phyloP scores from a whole-genome alignment of 306 rosid species.

The Medicago ruthenica region DNA sequence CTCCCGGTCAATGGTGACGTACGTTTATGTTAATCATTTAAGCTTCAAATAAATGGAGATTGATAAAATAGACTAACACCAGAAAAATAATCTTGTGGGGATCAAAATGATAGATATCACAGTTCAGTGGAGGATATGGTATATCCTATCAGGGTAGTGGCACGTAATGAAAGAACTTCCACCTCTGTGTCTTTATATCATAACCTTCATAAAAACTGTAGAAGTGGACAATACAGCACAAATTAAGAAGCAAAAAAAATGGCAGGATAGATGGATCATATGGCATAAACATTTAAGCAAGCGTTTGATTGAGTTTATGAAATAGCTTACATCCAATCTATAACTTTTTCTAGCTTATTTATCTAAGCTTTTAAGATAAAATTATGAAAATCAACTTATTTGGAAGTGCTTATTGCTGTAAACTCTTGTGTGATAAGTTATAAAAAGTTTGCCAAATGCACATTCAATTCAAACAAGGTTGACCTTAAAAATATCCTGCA shows the following conservation, averaged over 20 bases:
- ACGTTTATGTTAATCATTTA: no score
- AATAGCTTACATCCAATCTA: not conserved
- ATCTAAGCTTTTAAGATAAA: not conserved
- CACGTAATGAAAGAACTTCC: not conserved
- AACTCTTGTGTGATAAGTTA: not conserved
- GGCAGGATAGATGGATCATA: not conserved
- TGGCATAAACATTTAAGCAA: not conserved
- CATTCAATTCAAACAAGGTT: conserved; percentile 4
- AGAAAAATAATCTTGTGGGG: not conserved
- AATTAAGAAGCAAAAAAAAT: not conserved
- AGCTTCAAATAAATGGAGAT: not conserved
- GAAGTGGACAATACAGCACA: not conserved
- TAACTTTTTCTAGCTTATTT: not conserved
- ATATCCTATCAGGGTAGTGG: no score
- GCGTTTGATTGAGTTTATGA: not conserved
- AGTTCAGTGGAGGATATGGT: not conserved
- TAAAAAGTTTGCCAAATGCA: not conserved
- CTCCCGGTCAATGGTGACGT: no score
- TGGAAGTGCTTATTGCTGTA: not conserved
- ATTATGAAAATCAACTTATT: not conserved
- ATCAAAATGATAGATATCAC: not conserved
- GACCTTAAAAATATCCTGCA: not conserved
- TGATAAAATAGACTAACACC: not conserved
- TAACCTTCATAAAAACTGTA: not conserved
- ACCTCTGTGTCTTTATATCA: not conserved